Conservation (phyloP, 139 green algal genomes). For the Pleodorina starrii region DNA sequence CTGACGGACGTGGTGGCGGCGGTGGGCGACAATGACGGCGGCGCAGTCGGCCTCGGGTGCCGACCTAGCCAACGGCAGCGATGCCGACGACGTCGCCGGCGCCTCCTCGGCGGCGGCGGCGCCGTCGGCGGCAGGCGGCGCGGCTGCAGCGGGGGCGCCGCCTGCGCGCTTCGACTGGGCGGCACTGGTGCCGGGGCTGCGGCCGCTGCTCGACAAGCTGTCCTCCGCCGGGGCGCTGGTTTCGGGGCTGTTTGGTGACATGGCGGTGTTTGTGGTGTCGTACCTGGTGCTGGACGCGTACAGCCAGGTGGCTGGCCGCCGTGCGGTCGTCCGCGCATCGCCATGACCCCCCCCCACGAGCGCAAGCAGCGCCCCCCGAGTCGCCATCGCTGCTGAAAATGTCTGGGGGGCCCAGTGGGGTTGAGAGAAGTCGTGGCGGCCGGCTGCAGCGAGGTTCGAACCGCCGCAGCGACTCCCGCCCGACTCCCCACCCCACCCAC, state of each 20-base stretch:
- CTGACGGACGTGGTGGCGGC: neutral
- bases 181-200: neutral
- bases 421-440: too few species aligned
- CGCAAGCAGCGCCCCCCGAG: too few species aligned
- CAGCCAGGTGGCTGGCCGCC: too few species aligned
- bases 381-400: too few species aligned
- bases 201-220: conserved; percentile 13
- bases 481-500: too few species aligned
- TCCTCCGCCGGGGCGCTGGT: neutral
- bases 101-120: neutral
- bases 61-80: neutral
- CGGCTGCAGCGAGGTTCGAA: too few species aligned
- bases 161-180: neutral
- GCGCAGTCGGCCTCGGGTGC: neutral
- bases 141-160: neutral
- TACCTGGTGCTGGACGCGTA: conserved; percentile 1
- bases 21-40: too few species aligned
- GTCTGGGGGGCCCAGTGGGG: too few species aligned
- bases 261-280: conserved; percentile 7
- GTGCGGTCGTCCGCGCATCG: too few species aligned
- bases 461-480: too few species aligned
- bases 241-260: conserved; percentile 23
- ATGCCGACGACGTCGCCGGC: neutral
- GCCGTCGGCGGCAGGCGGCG: neutral
- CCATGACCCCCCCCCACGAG: too few species aligned